Base-by-base conservation (phyloP, 2,329 filamentous ascomycete genomes). In the Hirsutella thompsonii region DNA sequence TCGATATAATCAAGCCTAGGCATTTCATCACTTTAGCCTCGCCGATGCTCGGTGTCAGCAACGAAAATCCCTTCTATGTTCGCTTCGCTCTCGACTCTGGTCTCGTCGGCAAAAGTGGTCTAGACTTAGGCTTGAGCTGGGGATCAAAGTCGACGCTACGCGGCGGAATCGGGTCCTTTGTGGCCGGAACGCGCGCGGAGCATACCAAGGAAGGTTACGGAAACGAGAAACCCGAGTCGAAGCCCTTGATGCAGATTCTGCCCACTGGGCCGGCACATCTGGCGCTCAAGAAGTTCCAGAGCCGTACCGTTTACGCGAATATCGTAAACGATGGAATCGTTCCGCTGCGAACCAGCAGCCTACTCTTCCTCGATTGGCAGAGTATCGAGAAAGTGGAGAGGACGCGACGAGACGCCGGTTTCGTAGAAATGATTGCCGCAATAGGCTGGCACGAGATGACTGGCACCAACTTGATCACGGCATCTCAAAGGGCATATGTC, bases 291-390 rank as follows among this genome's bases (percentile, higher is more conserved):
- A 87, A 85, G 62, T 96, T 96, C 58, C 72, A 85, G 18, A 94
- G 93, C 57, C 74, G 90, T 14, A 96, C 92, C 0, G 71, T 95
- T 1, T 96, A 96, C 58, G 94, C 89, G 2, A 96, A 96, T 53
- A 89, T 96, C 11, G 90, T 96, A 50, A 96, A 96, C 55, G 90
- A 96, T 61, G 90, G 89, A 3, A 95, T 98, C 50, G 92, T 98
- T 5, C 92, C 92, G 3, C 66, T 98, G 28, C 79, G 92, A 18
- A 98, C 92, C 4, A 96, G 90, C 47, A 96, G 90, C 59, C 68
- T 98, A 14, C 64, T 98, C 5, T 98, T 98, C 54, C 67, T 98
- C 2, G 92, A 98, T 57, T 98, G 92, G 92, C 83, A 89, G 61
- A 92, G 92, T 0, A 67, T 98, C 4, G 90, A 83, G 5, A 81